A percentile compares a stretch with the other conserved stretches of the same genome.
phyloP scores from a whole-genome alignment of 1,284 basidiomycete species.

The Athelia psychrophila region DNA sequence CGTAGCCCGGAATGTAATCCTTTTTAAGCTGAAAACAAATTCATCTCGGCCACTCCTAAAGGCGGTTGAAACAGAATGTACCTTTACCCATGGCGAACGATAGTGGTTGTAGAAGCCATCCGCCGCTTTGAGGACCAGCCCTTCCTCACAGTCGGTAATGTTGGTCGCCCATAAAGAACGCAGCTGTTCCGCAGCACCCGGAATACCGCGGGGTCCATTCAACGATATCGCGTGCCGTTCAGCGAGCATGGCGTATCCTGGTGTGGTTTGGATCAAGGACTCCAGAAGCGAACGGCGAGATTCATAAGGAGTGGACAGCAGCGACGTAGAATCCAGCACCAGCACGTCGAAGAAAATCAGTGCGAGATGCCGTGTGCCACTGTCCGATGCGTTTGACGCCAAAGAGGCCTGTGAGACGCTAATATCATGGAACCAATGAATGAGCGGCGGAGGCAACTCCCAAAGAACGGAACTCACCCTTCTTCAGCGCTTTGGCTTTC shows the following conservation, averaged over 20 bases:
- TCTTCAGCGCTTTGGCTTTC: background rate
- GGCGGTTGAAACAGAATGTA: slow-evolving; percentile 32
- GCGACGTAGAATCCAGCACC: slow-evolving; percentile 53
- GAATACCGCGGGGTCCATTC: slow-evolving; percentile 8
- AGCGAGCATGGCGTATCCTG: slow-evolving; percentile 62
- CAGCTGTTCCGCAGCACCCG: slow-evolving; percentile 26
- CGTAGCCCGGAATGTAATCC: slow-evolving; percentile 82
- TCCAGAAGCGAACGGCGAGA: slow-evolving; percentile 63
- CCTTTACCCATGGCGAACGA: slow-evolving; percentile 74
- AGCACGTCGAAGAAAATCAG: slow-evolving; percentile 87
- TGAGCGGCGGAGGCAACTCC: background rate
- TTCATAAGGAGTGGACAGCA: slow-evolving; percentile 56
- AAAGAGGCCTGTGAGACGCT: slow-evolving; percentile 44
- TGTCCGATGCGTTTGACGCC: slow-evolving; percentile 41
- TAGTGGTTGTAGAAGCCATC: slow-evolving; percentile 64
- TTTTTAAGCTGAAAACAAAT: slow-evolving; percentile 43
- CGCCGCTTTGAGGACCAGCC: slow-evolving; percentile 77
- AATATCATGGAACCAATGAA: background rate
- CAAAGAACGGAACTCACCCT: background rate
- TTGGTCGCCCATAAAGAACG: slow-evolving; percentile 47
- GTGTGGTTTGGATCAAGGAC: slow-evolving; percentile 43
- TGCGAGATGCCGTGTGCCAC: slow-evolving; percentile 56
- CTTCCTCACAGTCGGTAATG: slow-evolving; percentile 53
- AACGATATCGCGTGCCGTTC: slow-evolving; percentile 43
- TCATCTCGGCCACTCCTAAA: background rate